phyloP scores from a whole-genome alignment of 371 early-diverging fungal genomes.

The Basidiobolus meristosporus region DNA sequence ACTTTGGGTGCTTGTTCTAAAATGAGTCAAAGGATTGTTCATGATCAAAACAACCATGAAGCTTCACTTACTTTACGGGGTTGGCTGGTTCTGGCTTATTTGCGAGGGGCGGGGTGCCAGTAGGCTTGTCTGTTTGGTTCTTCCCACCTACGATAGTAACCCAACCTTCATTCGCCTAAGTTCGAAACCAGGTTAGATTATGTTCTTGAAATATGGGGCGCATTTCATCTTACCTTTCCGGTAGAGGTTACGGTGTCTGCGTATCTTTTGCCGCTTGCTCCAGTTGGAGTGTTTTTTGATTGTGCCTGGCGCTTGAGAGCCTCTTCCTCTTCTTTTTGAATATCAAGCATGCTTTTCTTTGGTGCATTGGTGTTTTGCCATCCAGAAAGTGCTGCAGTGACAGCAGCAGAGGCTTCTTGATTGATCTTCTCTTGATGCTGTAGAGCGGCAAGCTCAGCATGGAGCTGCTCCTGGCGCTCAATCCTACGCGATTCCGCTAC shows the following conservation, averaged over 20 bases:
- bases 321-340: slow-evolving; percentile 52
- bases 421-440: slow-evolving; percentile 1
- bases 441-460: slow-evolving; percentile 3
- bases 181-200: slow-evolving; percentile 5
- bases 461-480: slow-evolving; percentile 9
- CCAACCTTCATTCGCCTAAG: neutral
- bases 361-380: slow-evolving; percentile 31
- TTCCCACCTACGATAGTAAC: neutral
- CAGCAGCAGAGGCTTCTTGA: slow-evolving; percentile 8
- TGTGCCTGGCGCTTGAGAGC: slow-evolving; percentile 4
- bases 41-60: too few relatives aligned
- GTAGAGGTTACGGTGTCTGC: slow-evolving; percentile 15
- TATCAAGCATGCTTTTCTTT: slow-evolving; percentile 55
- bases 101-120: neutral
- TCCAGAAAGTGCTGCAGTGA: slow-evolving; percentile 15
- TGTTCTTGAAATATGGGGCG: slow-evolving; percentile 9
- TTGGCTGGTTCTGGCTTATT: neutral
- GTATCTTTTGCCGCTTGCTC: slow-evolving; percentile 14
- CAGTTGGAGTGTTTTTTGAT: slow-evolving; percentile 11
- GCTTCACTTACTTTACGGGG: neutral
- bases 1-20: neutral
- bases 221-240: slow-evolving; percentile 5
- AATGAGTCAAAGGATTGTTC: too few relatives aligned
- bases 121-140: neutral
- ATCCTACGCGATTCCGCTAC: slow-evolving; percentile 18